phyloP scores from a whole-genome alignment of 1,284 basidiomycete species.

The Schizophyllum commune region DNA sequence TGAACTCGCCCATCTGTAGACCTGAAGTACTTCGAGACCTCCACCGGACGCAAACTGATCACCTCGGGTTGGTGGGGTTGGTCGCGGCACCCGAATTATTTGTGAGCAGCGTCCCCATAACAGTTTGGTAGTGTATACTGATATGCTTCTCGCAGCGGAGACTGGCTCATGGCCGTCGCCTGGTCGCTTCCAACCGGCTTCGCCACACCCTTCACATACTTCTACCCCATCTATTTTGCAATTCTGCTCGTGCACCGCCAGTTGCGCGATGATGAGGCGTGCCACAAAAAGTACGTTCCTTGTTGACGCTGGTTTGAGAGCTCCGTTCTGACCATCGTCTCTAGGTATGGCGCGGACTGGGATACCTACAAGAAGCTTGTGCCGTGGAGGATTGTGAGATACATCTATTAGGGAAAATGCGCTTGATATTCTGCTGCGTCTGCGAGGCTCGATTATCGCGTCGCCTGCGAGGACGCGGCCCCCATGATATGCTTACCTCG shows the following conservation, averaged over 20 bases:
- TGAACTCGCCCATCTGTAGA: slow-evolving; percentile 33
- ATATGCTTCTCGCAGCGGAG: slow-evolving; percentile 47
- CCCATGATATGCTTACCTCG: too few relatives aligned
- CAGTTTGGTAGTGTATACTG: slow-evolving; percentile 4
- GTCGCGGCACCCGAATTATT: slow-evolving; percentile 90
- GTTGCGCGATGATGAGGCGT: slow-evolving; percentile 87
- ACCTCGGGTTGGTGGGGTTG: slow-evolving; percentile 98
- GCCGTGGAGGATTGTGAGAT: slow-evolving; percentile 83
- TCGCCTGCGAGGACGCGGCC: too few relatives aligned
- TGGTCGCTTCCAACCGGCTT: slow-evolving; percentile 97
- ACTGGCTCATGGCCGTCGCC: slow-evolving; percentile 82
- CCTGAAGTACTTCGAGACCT: slow-evolving; percentile 78
- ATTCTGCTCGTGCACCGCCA: slow-evolving; percentile 91
- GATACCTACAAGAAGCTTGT: slow-evolving; percentile 80
- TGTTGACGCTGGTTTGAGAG: too few relatives aligned
- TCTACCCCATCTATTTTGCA: slow-evolving; percentile 87
- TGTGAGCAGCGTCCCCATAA: slow-evolving; percentile 27
- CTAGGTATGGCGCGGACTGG: slow-evolving; percentile 73
- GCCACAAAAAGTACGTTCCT: slow-evolving; percentile 69
- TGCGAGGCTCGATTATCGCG: too few relatives aligned
- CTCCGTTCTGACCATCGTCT: slow-evolving; percentile 27
- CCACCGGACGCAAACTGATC: slow-evolving; percentile 83
- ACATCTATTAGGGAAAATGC: slow-evolving; percentile 48
- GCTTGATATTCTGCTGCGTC: background rate
- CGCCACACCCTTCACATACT: slow-evolving; percentile 91